phyloP scores from a whole-genome alignment of 305 asterid species.

The Lippia alba region DNA sequence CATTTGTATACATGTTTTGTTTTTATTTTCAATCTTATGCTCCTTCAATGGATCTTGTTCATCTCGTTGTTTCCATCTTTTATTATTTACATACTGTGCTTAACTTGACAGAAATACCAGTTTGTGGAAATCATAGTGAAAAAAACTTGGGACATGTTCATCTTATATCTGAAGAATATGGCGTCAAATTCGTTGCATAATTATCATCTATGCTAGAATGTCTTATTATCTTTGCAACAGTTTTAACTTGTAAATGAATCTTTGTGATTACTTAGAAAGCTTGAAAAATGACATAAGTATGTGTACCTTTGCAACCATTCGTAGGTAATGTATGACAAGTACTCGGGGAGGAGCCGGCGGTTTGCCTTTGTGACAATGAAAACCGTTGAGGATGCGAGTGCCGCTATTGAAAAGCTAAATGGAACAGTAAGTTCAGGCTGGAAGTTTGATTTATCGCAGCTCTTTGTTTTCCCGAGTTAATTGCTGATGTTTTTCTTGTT shows the following conservation, averaged over 20 bases:
- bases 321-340: conserved; percentile 92
- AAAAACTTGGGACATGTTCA: not conserved
- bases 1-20: not conserved
- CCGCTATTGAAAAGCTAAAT: conserved; percentile 73
- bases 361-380: conserved; percentile 90
- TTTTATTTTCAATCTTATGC: not conserved
- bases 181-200: no score
- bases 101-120: not conserved
- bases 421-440: conserved; percentile 62
- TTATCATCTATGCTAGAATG: no score
- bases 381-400: conserved; percentile 75
- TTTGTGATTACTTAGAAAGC: no score
- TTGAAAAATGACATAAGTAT: no score
- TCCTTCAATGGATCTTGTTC: conserved; percentile 1
- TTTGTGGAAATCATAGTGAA: not conserved
- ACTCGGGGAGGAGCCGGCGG: conserved; percentile 84
- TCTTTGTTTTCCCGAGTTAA: not conserved
- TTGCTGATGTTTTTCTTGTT: conserved; percentile 17
- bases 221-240: no score
- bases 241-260: no score
- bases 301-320: not conserved
- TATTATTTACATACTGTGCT: not conserved
- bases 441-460: not conserved
- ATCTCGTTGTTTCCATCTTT: not conserved
- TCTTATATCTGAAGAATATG: no score